Percentiles rank a stretch among this genome's conserved stretches.
phyloP scores from a whole-genome alignment of 768 basidiomycete species.

The Mycena vulgaris region DNA sequence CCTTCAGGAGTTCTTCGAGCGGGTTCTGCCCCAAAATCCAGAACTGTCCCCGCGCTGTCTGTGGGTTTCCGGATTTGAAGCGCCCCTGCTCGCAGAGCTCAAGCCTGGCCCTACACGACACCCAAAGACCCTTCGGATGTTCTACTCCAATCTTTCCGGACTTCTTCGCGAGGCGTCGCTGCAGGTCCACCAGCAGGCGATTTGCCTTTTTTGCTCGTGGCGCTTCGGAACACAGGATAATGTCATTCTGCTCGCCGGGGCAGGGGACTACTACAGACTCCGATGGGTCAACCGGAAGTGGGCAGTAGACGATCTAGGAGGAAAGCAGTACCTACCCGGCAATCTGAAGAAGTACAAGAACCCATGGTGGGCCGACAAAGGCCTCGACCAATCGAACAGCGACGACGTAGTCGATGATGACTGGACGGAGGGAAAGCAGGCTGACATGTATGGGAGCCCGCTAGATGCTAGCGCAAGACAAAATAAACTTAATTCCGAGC shows the following conservation, averaged over 20 bases:
- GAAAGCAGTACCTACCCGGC: not conserved
- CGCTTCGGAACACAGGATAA: not conserved
- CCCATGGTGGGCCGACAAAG: not conserved
- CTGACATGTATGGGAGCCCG: not conserved
- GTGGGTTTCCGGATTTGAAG: slow-evolving; percentile 11
- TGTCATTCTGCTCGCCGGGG: slow-evolving; percentile 8
- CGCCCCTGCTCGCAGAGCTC: slow-evolving; percentile 13
- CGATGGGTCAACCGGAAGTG: not conserved
- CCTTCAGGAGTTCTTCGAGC: not conserved
- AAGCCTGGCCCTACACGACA: slow-evolving; percentile 19
- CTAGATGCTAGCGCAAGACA: not conserved
- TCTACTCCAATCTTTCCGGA: not conserved
- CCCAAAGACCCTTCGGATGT: not conserved
- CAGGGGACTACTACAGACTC: slow-evolving; percentile 6
- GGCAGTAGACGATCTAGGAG: not conserved
- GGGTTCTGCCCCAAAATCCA: not conserved
- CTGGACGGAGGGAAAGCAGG: not conserved
- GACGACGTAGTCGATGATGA: not conserved
- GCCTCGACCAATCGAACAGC: not conserved
- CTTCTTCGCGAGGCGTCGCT: not conserved
- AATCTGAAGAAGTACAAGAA: not conserved
- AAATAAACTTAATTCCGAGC: not conserved
- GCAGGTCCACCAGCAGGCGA: slow-evolving; percentile 3
- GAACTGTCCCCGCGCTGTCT: not conserved
- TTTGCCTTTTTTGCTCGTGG: slow-evolving; percentile 14